These are phyloP conservation scores for Penicillium antarcticum DNA, from an alignment of 495 filamentous ascomycete genomes.

Conservation along the genomic window DNA sequence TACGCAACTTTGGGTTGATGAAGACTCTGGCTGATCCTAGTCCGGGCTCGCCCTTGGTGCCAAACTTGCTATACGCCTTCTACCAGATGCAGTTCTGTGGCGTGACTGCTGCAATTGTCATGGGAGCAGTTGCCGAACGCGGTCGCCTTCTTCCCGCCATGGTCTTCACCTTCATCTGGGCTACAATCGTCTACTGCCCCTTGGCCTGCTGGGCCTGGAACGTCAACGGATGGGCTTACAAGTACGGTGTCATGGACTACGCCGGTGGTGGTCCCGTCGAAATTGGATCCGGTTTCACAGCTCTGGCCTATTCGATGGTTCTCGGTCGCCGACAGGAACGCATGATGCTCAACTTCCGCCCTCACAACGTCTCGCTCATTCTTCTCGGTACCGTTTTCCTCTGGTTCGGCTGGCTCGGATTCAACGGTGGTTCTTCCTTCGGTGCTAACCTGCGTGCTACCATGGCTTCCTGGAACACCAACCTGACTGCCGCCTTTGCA, in stretches of 20 bases:
- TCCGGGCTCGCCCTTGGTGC: constrained; percentile 61
- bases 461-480: constrained; percentile 98
- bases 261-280: constrained; percentile 97
- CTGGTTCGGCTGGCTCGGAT: constrained; percentile 98
- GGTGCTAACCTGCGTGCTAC: constrained; percentile 92
- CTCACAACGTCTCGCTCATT: constrained; percentile 97
- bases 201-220: constrained; percentile 96
- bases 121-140: constrained; percentile 89
- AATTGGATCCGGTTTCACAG: constrained; percentile 89
- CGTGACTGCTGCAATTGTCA: constrained; percentile 87
- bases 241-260: constrained; percentile 93
- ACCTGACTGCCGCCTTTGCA: constrained; percentile 84
- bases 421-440: constrained; percentile 97
- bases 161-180: constrained; percentile 96
- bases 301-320: constrained; percentile 91
- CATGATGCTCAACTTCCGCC: constrained; percentile 96
- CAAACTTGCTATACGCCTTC: constrained; percentile 61
- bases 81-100: constrained; percentile 96
- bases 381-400: constrained; percentile 92
- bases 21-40: constrained; percentile 60
- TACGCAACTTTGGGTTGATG: constrained; percentile 63
- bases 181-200: constrained; percentile 95
- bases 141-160: constrained; percentile 92
- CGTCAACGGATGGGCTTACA: constrained; percentile 85
- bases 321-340: constrained; percentile 96